These are phyloP conservation scores for Acacia melanoxylon DNA, from an alignment of 306 rosid genomes.

Conservation along the genomic window DNA sequence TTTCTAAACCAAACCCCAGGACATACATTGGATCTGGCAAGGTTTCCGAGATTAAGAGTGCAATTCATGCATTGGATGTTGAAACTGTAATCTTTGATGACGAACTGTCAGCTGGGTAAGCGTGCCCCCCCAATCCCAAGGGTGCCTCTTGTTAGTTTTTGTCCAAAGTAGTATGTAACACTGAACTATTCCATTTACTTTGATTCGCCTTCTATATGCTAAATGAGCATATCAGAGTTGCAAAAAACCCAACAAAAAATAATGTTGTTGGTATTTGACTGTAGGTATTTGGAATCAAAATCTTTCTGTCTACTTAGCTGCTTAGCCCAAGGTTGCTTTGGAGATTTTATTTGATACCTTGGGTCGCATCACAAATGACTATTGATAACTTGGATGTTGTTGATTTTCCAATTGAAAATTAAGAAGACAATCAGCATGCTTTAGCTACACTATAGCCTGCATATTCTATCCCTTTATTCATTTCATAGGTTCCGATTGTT, in stretches of 20 bases:
- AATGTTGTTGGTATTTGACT: slow-evolving; percentile 25
- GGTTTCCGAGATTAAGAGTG: slow-evolving; percentile 91
- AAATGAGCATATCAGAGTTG: background rate
- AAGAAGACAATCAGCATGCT: slow-evolving; percentile 13
- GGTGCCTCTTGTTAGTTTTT: slow-evolving; percentile 12
- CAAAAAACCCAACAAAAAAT: slow-evolving; percentile 17
- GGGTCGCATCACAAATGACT: slow-evolving; percentile 7
- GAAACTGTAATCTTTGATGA: slow-evolving; percentile 96
- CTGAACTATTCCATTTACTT: slow-evolving; percentile 25
- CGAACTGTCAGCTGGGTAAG: slow-evolving; percentile 93
- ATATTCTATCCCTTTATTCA: background rate
- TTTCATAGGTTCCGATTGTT: slow-evolving; percentile 14
- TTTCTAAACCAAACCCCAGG: slow-evolving; percentile 78
- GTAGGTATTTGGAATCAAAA: slow-evolving; percentile 18
- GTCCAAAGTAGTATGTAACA: slow-evolving; percentile 4
- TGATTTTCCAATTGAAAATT: slow-evolving; percentile 4
- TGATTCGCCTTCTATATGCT: slow-evolving; percentile 5
- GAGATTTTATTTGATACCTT: slow-evolving; percentile 25
- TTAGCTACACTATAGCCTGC: slow-evolving; percentile 8
- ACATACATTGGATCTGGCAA: slow-evolving; percentile 97
- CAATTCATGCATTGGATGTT: slow-evolving; percentile 69
- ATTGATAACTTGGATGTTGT: slow-evolving; percentile 12
- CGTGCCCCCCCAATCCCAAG: background rate
- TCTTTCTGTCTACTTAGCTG: slow-evolving; percentile 9
- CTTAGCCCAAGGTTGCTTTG: slow-evolving; percentile 18